Base-by-base conservation (phyloP, 2,329 filamentous ascomycete species). In the Xylariaceae sp. region DNA sequence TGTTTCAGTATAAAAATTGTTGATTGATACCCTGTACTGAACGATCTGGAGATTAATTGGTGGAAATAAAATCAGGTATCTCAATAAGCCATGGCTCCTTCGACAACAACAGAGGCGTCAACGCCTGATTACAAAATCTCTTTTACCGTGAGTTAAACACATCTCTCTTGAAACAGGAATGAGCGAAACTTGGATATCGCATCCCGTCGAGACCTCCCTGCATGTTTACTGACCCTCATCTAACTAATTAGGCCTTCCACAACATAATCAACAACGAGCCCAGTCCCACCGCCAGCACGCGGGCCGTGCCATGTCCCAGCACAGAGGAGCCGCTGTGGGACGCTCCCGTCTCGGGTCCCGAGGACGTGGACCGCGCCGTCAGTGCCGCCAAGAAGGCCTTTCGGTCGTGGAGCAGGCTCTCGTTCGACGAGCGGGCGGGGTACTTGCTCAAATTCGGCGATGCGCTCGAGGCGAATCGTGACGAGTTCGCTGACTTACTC, bases 261-360 rank as follows among this genome's bases (percentile, higher is more conserved):
- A 75, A 74, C 58, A 61, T 70, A 44, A 65, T 76, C 50, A 65
- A 73, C 43, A 71, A 70, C 43, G 59, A 71, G 55, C 55, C 68
- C 44, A 59, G 56, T 12, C 52, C 64, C n/a, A 71, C 68, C 1
- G 41, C 61, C 9, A 50, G 64, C 32, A 71, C 64, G 7, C 64
- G 68, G 34, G 64, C 67, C 48, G 63, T 66, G 24, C 61, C 72
- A 50, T 71, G 73, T 53, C 71, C 72, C 0, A 59, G 68, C n/a
- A 73, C 64, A 15, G 59, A 61, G 21, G 54, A 69, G 42, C 60
- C 67, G 26, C 68, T 72, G 27, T 67, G 67, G 35, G 63, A 67
- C 13, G 68, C 73, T 2, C 71, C 71, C 0, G 59, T 74, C 30
- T 64, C 65, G 0, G 68, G 61, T 8, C 60, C 61, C 32, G 55